phyloP scores from a whole-genome alignment of 352 stramenopile genomes.

The Halophytophthora polymorphica region DNA sequence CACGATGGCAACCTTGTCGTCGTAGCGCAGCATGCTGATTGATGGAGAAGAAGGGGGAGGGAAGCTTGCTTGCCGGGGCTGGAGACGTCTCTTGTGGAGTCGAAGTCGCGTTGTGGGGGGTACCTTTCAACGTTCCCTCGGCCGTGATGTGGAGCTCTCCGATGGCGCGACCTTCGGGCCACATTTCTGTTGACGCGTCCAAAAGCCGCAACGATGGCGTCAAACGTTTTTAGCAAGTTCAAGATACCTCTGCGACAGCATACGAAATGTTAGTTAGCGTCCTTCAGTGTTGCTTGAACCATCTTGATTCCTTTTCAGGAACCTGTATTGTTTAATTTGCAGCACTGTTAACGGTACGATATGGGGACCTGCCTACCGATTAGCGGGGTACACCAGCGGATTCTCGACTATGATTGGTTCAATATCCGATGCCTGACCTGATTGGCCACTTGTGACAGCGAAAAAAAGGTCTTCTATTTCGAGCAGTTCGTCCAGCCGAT shows the following conservation, averaged over 20 bases:
- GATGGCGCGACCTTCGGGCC: too few species aligned
- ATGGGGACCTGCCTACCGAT: slow-evolving; percentile 2
- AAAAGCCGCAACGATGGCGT: not conserved
- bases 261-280: too few species aligned
- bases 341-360: not conserved
- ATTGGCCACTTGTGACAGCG: too few species aligned
- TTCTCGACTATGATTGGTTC: not conserved
- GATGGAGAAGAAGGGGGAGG: not conserved
- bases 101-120: slow-evolving; percentile 21
- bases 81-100: slow-evolving; percentile 7
- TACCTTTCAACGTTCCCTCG: not conserved
- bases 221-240: too few species aligned
- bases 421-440: too few species aligned
- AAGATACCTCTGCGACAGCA: too few species aligned
- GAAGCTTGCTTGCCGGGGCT: slow-evolving; percentile 6
- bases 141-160: not conserved
- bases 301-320: not conserved
- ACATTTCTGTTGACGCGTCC: not conserved
- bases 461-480: not conserved
- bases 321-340: slow-evolving; percentile 2
- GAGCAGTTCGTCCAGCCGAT: not conserved
- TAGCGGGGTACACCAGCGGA: not conserved
- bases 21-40: slow-evolving; percentile 60
- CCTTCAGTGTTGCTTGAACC: too few species aligned
- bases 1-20: slow-evolving; percentile 75